Evolutionary conservation across 2,329 filamentous ascomycete species (phyloP).

Genomic region (Fusarium hainanense): DNA sequence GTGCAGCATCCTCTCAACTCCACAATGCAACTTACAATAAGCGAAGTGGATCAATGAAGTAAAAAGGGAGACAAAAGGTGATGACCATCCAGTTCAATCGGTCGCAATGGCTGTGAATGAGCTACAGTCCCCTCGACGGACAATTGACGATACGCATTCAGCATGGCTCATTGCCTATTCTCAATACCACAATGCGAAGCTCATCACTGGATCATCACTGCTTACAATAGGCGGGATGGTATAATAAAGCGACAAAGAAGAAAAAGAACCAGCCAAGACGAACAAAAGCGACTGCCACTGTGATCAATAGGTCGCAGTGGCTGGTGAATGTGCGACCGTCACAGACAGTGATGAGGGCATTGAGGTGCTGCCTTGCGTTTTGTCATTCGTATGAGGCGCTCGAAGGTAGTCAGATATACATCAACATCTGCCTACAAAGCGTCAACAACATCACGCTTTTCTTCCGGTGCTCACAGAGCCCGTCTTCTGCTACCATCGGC

Average conservation of each 20-base stretch:
- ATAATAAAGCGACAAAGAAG: too few relatives aligned
- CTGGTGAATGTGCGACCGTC: not conserved
- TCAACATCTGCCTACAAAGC: not conserved
- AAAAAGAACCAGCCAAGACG: not conserved
- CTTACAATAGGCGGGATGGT: fast-evolving
- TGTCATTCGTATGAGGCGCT: too few relatives aligned
- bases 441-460: not conserved
- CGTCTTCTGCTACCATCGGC: not conserved
- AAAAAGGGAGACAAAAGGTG: too few relatives aligned
- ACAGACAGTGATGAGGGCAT: not conserved
- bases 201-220: fast-evolving
- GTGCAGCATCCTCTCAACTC: too few relatives aligned
- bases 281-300: not conserved
- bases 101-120: not conserved
- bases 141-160: not conserved
- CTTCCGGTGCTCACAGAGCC: not conserved
- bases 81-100: not conserved
- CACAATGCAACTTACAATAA: too few relatives aligned
- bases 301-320: not conserved
- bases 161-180: not conserved
- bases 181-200: not conserved
- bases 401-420: not conserved
- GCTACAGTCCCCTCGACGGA: not conserved
- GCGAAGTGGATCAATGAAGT: too few relatives aligned
- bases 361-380: not conserved